Base-by-base conservation (phyloP, 805 yeast species). In the Pichia thaimueangensis region DNA sequence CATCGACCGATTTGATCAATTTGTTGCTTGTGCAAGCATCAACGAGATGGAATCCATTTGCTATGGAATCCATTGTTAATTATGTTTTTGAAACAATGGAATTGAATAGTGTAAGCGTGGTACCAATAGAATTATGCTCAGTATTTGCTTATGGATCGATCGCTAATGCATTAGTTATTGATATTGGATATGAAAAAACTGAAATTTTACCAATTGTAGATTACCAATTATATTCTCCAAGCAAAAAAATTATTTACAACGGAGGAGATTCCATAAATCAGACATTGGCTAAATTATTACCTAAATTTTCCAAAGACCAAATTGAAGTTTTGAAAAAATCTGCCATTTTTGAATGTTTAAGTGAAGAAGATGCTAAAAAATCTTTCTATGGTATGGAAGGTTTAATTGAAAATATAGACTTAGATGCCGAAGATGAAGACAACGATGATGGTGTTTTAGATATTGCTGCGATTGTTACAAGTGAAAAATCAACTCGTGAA, bases 391-490 rank as follows among this genome's bases (percentile, higher is more conserved):
- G 82, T 17, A 57, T 71, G 44, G 78, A 74, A 38, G 81, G 73
- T 27, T 61, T 63, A 19, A 36, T 56, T 43, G 56, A 59, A 47
- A 46, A 40, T 16, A 25, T 39, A n/a, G 35, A 28, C 6, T 21
- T n/a, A 23, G n/a, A 31, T 23, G 24, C 17, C 21, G 13, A 19
- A 12, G 34, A 37, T 5, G 47, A 47, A n/a, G 52, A 56, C 22
- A 71, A 68, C 5, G 86, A 78, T 30, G 91, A 83, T 24, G 94
- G 87, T 41, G 77, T 80, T 4, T 71, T 87, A 30, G 96, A 91
- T 59, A 88, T 91, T 37, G 96, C 96, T 2, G 86, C 88, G 31
- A 78, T 89, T 51, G 93, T 89, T 11, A 76, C 93, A 2, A 80
- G 86, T 47, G 87, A 80, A 12, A 76, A 81, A 48, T 54, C 65